These are phyloP conservation scores for Nemania serpens DNA, from an alignment of 2,329 filamentous ascomycete species.

Conservation along the genomic window DNA sequence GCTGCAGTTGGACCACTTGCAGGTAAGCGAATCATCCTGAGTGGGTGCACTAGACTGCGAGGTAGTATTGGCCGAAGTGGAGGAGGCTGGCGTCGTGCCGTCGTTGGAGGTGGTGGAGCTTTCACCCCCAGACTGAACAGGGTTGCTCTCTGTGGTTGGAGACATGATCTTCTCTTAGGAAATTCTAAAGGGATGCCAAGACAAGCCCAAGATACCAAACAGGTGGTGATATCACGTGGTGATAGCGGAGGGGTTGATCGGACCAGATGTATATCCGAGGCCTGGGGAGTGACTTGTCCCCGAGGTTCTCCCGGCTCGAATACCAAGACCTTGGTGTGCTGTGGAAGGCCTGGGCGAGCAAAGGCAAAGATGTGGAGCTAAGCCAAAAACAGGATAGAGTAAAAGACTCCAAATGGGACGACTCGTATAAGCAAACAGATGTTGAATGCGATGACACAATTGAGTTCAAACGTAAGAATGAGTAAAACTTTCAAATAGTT, in stretches of 20 bases:
- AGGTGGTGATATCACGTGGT: conserved; percentile 18
- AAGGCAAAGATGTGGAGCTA: conserved; percentile 11
- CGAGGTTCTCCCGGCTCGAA: conserved; percentile 10
- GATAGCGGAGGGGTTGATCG: neutral
- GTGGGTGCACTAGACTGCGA: conserved; percentile 47
- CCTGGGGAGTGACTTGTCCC: neutral
- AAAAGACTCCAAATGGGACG: neutral
- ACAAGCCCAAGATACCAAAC: no score
- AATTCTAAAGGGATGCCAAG: no score
- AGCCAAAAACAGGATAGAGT: conserved; percentile 19
- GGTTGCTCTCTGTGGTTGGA: conserved; percentile 36
- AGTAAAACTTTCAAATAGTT: conserved; percentile 12
- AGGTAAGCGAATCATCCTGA: conserved; percentile 60
- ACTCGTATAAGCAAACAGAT: conserved; percentile 13
- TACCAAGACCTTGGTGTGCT: conserved; percentile 21
- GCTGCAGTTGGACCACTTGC: conserved; percentile 64
- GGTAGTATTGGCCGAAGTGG: conserved; percentile 52
- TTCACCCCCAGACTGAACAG: conserved; percentile 36
- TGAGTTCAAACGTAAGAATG: neutral
- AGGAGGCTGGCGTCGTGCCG: conserved; percentile 57
- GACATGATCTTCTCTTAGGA: conserved; percentile 30
- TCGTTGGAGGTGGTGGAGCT: conserved; percentile 54
- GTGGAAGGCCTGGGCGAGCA: neutral
- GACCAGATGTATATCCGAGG: conserved; percentile 10
- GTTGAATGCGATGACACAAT: conserved; percentile 4